Evolutionary conservation across 2,329 filamentous ascomycete genomes (phyloP), one percentile per base, ranked within the genome.

Genomic region (Xylariales sp.): DNA sequence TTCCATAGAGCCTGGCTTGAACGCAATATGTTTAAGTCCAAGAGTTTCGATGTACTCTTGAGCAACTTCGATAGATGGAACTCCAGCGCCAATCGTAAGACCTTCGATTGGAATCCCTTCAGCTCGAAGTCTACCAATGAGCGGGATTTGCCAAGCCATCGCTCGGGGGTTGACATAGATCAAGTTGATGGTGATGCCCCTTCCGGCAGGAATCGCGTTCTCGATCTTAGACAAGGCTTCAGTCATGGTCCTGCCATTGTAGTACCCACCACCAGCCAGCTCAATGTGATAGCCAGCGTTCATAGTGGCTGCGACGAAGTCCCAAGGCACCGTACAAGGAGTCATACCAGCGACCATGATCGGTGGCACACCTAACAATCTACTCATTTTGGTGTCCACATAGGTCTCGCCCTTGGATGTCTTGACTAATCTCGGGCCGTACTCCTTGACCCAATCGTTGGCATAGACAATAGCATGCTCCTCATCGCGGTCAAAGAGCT

Each of bases 391-490:
- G 47, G 93, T 98, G 62, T 97, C 90, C 34, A 98, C 88, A 53
- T 86, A 96, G 2, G 88, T 95, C 59, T 90, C 79, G 15, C 93
- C 93, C 43, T 80, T 82, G 9, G 90, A 91, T 11, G 87, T 96
- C 68, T 88, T 93, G 54, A 95, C 82, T 31, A 98, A 75, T 45
- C 83, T 85, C n/a, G 94, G 93, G 8, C 91, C 90, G 60, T 93
- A 90, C 63, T 96, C 90, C 66, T 94, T 94, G 44, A 98, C 89
- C 94, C 94, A 98, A 65, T 98, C 88, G 21, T 89, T 84, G 36
- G 93, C 91, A 61, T 89, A 97, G 64, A 90, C 93, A 57, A 98
- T 85, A 4, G 93, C 90, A 57, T 96, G 82, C 60, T 96, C 88
- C 57, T 90, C 88, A 60, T 98, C 93, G 43, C 93, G 86, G 61